Conservation (phyloP, 345 rosid species). For the Sisymbrium altissimum region DNA sequence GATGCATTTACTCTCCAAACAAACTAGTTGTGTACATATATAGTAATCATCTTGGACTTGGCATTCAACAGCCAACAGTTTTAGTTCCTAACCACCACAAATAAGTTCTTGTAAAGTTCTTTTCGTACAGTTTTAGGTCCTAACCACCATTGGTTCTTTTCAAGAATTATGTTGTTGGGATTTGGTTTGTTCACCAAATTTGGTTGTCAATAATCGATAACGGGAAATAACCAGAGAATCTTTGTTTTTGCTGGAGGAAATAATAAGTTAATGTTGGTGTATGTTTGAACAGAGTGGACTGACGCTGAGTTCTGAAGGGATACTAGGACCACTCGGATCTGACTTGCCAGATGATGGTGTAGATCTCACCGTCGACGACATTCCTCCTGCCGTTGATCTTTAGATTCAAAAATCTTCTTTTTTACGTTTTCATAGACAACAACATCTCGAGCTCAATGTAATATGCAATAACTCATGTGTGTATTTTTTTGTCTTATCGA, state of each 20-base stretch:
- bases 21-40: not conserved
- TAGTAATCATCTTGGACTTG: not conserved
- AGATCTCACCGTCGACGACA: conserved; percentile 48
- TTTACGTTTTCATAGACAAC: conserved; percentile 1
- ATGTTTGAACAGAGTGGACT: conserved; percentile 66
- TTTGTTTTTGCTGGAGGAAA: not conserved
- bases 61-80: not conserved
- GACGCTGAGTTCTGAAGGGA: conserved; percentile 74
- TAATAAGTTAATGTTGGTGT: not conserved
- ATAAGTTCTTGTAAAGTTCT: not conserved
- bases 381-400: conserved; percentile 38
- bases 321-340: conserved; percentile 62
- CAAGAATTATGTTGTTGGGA: not conserved
- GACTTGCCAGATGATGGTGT: conserved; percentile 81
- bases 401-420: conserved; percentile 10
- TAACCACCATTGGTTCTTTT: not conserved
- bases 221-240: not conserved
- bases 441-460: conserved; percentile 17
- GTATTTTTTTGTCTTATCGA: not conserved
- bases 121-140: not conserved
- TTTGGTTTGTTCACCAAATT: too few relatives aligned
- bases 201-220: too few relatives aligned
- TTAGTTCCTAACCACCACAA: not conserved
- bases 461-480: not conserved
- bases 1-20: not conserved